These are phyloP conservation scores for Blastobotrys parvus DNA, from an alignment of 805 yeast genomes.

Conservation along the genomic window DNA sequence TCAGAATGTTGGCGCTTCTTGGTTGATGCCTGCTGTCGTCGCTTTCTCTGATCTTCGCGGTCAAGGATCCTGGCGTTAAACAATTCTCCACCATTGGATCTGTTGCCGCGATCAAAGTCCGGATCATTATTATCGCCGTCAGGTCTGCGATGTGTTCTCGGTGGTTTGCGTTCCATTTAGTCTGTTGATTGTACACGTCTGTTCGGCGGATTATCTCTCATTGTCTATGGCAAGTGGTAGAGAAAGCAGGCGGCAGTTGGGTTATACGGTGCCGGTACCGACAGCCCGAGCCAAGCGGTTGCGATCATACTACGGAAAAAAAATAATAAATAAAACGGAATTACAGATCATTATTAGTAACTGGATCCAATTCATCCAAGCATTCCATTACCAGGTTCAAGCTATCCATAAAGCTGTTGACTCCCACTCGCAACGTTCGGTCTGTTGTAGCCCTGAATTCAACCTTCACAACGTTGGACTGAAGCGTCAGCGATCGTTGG, in stretches of 20 bases:
- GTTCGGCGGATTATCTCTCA: too few relatives aligned
- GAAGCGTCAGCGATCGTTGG: slow-evolving; percentile 35
- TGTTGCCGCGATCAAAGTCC: slow-evolving; percentile 11
- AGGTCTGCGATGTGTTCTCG: neutral
- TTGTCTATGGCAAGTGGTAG: too few relatives aligned
- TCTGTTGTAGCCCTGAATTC: slow-evolving; percentile 57
- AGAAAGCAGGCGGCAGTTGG: too few relatives aligned
- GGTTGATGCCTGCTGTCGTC: neutral
- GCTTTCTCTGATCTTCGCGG: neutral
- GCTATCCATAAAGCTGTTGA: slow-evolving; percentile 70
- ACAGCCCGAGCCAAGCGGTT: too few relatives aligned
- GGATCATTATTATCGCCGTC: slow-evolving; percentile 5
- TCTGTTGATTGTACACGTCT: too few relatives aligned
- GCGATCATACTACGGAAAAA: too few relatives aligned
- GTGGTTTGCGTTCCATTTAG: neutral
- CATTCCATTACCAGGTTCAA: slow-evolving; percentile 73
- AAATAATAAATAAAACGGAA: neutral
- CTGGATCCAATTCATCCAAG: slow-evolving; percentile 49
- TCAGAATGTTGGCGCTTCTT: neutral
- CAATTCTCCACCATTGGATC: slow-evolving; percentile 1
- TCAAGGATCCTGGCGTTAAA: slow-evolving; percentile 7
- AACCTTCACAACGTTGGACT: slow-evolving; percentile 35
- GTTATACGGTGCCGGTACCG: too few relatives aligned
- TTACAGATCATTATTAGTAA: neutral
- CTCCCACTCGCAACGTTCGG: slow-evolving; percentile 74